A percentile compares a stretch with the other conserved stretches of the same genome.
phyloP scores from a whole-genome alignment of 2,329 filamentous ascomycete genomes.

The Botryotinia narcissicola region DNA sequence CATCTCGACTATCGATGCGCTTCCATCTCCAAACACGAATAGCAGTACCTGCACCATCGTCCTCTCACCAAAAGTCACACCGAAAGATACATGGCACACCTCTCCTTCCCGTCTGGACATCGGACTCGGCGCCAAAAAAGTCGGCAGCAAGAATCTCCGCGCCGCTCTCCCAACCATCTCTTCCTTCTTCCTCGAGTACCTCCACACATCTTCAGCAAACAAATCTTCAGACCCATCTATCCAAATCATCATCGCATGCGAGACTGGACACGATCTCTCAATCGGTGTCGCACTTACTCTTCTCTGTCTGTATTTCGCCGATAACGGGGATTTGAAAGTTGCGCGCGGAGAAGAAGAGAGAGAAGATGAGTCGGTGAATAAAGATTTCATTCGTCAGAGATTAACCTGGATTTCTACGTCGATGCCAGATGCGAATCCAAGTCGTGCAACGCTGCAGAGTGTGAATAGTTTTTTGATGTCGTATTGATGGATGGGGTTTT shows the following conservation, averaged over 20 bases:
- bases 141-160: conserved; percentile 80
- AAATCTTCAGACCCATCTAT: not conserved
- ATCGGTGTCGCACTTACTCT: conserved; percentile 75
- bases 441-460: conserved; percentile 80
- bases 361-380: conserved; percentile 52
- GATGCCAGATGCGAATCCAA: conserved; percentile 78
- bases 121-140: conserved; percentile 68
- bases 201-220: not conserved
- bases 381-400: conserved; percentile 71
- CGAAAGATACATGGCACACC: conserved; percentile 44
- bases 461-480: conserved; percentile 87
- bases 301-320: conserved; percentile 69
- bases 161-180: conserved; percentile 55
- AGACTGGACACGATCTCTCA: conserved; percentile 75
- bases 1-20: conserved; percentile 27
- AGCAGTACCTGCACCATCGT: conserved; percentile 38
- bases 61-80: conserved; percentile 46
- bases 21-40: conserved; percentile 13
- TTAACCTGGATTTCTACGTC: conserved; percentile 80
- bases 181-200: conserved; percentile 31
- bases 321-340: conserved; percentile 50
- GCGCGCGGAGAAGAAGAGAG: not conserved
- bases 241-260: conserved; percentile 63
- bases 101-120: conserved; percentile 49
- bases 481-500: not conserved